These are phyloP conservation scores for Colletotrichum neosansevieriae DNA, from an alignment of 2,329 filamentous ascomycete genomes.

Conservation along the genomic window DNA sequence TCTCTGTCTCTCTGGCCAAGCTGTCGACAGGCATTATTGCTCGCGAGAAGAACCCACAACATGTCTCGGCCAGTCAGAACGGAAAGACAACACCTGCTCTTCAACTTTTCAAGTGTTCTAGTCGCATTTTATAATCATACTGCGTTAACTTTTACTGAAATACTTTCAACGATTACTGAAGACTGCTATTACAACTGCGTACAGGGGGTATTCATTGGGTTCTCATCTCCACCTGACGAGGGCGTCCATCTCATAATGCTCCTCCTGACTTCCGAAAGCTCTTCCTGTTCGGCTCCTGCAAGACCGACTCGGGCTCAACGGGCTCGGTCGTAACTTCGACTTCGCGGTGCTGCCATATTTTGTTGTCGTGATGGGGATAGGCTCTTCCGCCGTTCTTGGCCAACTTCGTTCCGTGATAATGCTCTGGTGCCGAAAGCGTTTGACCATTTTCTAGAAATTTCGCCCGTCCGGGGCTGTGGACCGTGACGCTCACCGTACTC, in stretches of 20 bases:
- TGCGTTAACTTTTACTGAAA: background rate
- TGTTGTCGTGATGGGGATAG: slow-evolving; percentile 27
- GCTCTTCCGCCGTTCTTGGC: background rate
- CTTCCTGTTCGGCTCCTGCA: slow-evolving; percentile 15
- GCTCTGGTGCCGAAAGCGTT: slow-evolving; percentile 14
- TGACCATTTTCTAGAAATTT: slow-evolving; percentile 10
- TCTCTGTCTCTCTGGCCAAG: background rate
- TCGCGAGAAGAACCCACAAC: too few relatives aligned
- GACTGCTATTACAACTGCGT: slow-evolving; percentile 3
- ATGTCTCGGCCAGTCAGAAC: too few relatives aligned
- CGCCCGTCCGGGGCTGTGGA: slow-evolving; percentile 5
- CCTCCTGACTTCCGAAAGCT: slow-evolving; percentile 22
- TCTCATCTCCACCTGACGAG: background rate
- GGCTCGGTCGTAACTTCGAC: slow-evolving; percentile 38
- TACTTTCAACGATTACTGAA: background rate
- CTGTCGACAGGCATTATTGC: background rate
- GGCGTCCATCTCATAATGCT: background rate
- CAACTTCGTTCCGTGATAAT: slow-evolving; percentile 23
- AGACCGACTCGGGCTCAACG: slow-evolving; percentile 32
- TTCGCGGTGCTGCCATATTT: slow-evolving; percentile 36
- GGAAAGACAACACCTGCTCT: too few relatives aligned
- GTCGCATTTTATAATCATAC: too few relatives aligned
- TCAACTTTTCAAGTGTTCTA: too few relatives aligned
- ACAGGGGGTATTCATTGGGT: slow-evolving; percentile 9
- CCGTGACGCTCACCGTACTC: slow-evolving; percentile 25